A percentile compares a stretch with the other conserved stretches of the same genome.
These are phyloP conservation scores for Sporothrix pseudoabietina DNA, from an alignment of 2,329 filamentous ascomycete species.

Conservation along the genomic window DNA sequence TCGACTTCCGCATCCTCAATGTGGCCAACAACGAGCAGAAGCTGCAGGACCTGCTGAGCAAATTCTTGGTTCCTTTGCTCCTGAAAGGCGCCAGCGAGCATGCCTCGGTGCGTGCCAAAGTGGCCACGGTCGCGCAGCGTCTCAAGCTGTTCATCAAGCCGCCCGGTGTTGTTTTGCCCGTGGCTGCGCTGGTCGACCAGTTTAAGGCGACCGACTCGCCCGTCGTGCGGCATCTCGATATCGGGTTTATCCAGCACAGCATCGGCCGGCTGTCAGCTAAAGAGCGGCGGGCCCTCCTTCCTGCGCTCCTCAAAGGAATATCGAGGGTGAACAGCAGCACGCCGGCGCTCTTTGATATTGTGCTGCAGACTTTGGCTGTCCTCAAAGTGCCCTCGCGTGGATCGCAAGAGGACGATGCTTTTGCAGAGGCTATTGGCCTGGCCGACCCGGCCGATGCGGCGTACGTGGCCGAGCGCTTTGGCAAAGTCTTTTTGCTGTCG, in stretches of 20 bases:
- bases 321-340: slow-evolving; percentile 55
- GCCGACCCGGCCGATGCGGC: slow-evolving; percentile 67
- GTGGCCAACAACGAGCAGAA: slow-evolving; percentile 83
- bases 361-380: slow-evolving; percentile 73
- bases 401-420: slow-evolving; percentile 71
- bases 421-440: slow-evolving; percentile 69
- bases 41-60: slow-evolving; percentile 74
- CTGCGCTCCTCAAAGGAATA: slow-evolving; percentile 68
- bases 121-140: slow-evolving; percentile 55
- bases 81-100: slow-evolving; percentile 84
- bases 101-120: slow-evolving; percentile 75
- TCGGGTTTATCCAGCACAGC: slow-evolving; percentile 87
- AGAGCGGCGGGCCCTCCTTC: slow-evolving; percentile 73
- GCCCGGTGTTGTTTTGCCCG: slow-evolving; percentile 65
- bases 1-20: slow-evolving; percentile 77
- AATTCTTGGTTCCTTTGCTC: slow-evolving; percentile 78
- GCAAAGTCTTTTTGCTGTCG: slow-evolving; percentile 70
- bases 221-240: slow-evolving; percentile 83
- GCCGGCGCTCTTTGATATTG: slow-evolving; percentile 75
- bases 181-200: slow-evolving; percentile 80
- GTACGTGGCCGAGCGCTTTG: slow-evolving; percentile 75
- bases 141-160: slow-evolving; percentile 57
- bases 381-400: slow-evolving; percentile 74
- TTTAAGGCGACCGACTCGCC: slow-evolving; percentile 77
- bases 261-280: slow-evolving; percentile 52